Conservation (phyloP, 768 basidiomycete species). For the Mrakia frigida region DNA sequence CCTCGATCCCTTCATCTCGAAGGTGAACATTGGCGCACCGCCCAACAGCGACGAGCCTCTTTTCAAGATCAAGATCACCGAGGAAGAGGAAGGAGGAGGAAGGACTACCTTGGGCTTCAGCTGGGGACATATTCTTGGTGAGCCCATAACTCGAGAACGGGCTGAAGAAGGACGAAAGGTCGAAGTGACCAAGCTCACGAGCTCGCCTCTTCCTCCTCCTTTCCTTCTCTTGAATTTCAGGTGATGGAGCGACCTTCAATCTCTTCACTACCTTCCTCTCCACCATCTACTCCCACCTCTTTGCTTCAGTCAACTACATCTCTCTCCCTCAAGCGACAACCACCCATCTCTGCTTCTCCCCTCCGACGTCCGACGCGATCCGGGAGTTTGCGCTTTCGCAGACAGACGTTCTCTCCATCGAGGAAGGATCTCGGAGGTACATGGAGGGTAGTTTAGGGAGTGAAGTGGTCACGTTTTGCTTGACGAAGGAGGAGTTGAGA, state of each 20-base stretch:
- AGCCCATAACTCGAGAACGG: neutral
- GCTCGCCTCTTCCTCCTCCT: neutral
- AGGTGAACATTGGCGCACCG: neutral
- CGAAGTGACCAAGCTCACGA: neutral
- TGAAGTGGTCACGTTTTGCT: neutral
- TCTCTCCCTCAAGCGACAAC: neutral
- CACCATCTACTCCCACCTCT: neutral
- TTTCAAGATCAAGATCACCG: slow-evolving; percentile 5
- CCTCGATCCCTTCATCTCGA: neutral
- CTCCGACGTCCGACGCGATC: neutral
- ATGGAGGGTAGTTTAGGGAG: neutral
- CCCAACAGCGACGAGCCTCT: neutral
- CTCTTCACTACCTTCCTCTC: slow-evolving; percentile 7
- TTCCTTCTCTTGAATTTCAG: neutral
- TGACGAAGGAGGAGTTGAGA: neutral
- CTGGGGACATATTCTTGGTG: slow-evolving; percentile 4
- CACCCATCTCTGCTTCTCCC: neutral
- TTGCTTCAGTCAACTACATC: neutral
- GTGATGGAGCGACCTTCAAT: neutral
- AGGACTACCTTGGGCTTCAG: neutral
- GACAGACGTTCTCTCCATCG: slow-evolving; percentile 4
- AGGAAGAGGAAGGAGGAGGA: neutral
- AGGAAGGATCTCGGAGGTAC: neutral
- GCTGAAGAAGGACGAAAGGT: neutral
- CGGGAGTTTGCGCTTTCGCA: neutral